phyloP scores from a whole-genome alignment of 2,329 filamentous ascomycete genomes.

The Monosporascus cannonballus region DNA sequence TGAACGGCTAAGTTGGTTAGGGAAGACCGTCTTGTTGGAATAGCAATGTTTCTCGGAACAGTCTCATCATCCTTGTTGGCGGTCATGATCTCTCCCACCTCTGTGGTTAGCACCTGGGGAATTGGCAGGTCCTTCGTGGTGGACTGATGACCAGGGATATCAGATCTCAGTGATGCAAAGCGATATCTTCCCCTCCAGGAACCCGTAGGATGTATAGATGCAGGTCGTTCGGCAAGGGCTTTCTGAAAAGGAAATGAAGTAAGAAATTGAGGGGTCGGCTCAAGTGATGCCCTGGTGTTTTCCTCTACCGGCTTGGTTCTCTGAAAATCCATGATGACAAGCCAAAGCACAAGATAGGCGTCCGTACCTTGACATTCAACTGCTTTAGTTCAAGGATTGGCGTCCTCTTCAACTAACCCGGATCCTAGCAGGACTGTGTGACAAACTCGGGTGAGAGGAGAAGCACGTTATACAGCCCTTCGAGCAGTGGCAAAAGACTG shows the following conservation, averaged over 20 bases:
- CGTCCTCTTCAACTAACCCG: too few species aligned
- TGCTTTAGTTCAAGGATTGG: not conserved
- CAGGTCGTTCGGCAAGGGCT: slow-evolving; percentile 13
- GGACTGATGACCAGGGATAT: slow-evolving; percentile 6
- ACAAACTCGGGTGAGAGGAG: too few species aligned
- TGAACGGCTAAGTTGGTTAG: not conserved
- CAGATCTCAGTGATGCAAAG: slow-evolving; percentile 18
- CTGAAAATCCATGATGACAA: not conserved
- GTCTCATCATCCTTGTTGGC: not conserved
- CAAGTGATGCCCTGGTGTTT: slow-evolving; percentile 10
- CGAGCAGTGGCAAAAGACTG: too few species aligned
- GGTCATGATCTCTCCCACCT: slow-evolving; percentile 1
- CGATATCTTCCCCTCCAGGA: slow-evolving; percentile 14
- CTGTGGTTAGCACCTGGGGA: slow-evolving; percentile 19
- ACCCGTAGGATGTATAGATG: slow-evolving; percentile 15
- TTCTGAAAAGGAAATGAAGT: slow-evolving; percentile 17
- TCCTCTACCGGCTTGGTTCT: not conserved
- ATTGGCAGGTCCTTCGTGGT: slow-evolving; percentile 18
- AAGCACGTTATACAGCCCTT: too few species aligned
- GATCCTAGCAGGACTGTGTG: too few species aligned
- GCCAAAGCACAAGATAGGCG: not conserved
- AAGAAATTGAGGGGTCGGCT: slow-evolving; percentile 8
- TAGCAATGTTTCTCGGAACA: slow-evolving; percentile 1
- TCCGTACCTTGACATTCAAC: not conserved
- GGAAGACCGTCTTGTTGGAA: slow-evolving; percentile 6